Percentiles rank a stretch among this genome's conserved stretches.
phyloP scores from a whole-genome alignment of 257 asterid genomes.

The Scutellaria baicalensis region DNA sequence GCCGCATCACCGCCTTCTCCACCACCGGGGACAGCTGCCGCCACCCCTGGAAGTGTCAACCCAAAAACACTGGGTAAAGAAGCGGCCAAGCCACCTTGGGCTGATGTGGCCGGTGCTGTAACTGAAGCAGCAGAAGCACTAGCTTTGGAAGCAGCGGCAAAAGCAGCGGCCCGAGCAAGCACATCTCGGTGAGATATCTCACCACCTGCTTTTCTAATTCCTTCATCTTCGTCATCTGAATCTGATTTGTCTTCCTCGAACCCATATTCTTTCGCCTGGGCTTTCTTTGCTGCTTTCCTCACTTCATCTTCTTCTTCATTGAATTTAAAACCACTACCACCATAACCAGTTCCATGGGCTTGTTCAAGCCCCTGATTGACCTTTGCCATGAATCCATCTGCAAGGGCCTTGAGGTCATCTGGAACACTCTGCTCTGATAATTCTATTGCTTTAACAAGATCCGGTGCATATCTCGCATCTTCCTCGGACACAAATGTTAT shows the following conservation, averaged over 20 bases:
- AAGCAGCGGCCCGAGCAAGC: slow-evolving; percentile 53
- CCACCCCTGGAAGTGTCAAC: slow-evolving; percentile 30
- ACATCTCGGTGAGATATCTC: slow-evolving; percentile 55
- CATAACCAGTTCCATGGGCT: slow-evolving; percentile 85
- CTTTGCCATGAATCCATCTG: slow-evolving; percentile 70
- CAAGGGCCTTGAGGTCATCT: slow-evolving; percentile 67
- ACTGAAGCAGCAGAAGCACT: slow-evolving; percentile 25
- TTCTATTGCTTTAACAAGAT: slow-evolving; percentile 76
- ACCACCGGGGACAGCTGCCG: slow-evolving; percentile 32
- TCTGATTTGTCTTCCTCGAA: slow-evolving; percentile 91
- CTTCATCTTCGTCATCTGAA: slow-evolving; percentile 81
- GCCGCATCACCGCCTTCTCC: slow-evolving; percentile 53
- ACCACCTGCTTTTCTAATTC: slow-evolving; percentile 69
- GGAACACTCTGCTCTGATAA: slow-evolving; percentile 85
- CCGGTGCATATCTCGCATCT: slow-evolving; percentile 78
- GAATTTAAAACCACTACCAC: slow-evolving; percentile 87
- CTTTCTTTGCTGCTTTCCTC: slow-evolving; percentile 83
- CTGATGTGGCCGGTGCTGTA: slow-evolving; percentile 30
- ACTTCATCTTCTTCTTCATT: slow-evolving; percentile 91
- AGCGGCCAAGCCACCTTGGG: slow-evolving; percentile 47
- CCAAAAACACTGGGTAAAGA: slow-evolving; percentile 41
- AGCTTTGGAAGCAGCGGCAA: slow-evolving; percentile 53
- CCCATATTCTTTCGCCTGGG: slow-evolving; percentile 84
- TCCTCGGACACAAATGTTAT: slow-evolving; percentile 79
- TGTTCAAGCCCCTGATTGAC: slow-evolving; percentile 87